phyloP scores from a whole-genome alignment of 805 yeast genomes.

The Cyberlindnera samutprakarnensis region DNA sequence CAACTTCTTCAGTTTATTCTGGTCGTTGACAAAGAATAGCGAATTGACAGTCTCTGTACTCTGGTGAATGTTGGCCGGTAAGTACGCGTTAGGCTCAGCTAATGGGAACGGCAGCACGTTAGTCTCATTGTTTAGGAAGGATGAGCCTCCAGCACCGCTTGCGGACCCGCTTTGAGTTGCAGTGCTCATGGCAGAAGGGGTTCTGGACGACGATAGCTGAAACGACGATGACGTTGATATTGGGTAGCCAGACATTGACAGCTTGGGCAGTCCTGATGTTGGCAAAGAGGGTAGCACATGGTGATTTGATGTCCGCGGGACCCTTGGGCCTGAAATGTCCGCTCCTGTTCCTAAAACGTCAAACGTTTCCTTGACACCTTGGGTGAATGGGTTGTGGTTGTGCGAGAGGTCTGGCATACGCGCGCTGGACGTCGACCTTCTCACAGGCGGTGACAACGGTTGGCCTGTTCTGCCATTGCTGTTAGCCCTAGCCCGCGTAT shows the following conservation, averaged over 20 bases:
- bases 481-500: neutral
- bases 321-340: neutral
- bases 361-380: neutral
- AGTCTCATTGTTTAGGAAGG: slow-evolving; percentile 30
- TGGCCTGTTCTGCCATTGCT: too few relatives aligned
- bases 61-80: slow-evolving; percentile 50
- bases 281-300: neutral
- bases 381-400: neutral
- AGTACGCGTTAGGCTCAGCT: slow-evolving; percentile 54
- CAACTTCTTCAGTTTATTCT: slow-evolving; percentile 35
- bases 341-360: neutral
- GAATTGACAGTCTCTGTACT: slow-evolving; percentile 41
- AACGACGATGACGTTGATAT: neutral
- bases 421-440: neutral
- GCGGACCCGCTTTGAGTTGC: slow-evolving; percentile 1
- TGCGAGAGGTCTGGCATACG: neutral
- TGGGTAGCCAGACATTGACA: neutral
- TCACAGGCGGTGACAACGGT: neutral
- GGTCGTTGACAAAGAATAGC: slow-evolving; percentile 41
- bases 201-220: neutral
- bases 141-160: neutral
- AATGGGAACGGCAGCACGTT: slow-evolving; percentile 54
- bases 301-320: too few relatives aligned
- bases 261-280: neutral
- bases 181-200: neutral